These are phyloP conservation scores for Plasmodium reichenowi DNA, from an alignment of 169 alveolate genomes.

Conservation along the genomic window DNA sequence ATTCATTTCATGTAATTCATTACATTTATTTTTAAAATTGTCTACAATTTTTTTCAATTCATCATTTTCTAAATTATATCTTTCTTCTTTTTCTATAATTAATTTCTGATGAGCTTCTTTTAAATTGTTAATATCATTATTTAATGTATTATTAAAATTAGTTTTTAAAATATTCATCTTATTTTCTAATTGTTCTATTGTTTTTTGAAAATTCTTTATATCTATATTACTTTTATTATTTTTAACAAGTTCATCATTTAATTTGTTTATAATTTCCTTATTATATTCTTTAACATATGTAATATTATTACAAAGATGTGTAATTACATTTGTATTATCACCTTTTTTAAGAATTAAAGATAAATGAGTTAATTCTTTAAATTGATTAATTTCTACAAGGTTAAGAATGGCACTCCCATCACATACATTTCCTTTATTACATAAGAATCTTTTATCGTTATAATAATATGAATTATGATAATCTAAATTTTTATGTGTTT, in stretches of 20 bases:
- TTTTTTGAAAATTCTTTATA: slow-evolving; percentile 38
- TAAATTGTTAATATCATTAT: slow-evolving; percentile 39
- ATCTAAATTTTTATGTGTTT: neutral
- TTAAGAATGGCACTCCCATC: slow-evolving; percentile 30
- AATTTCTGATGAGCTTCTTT: slow-evolving; percentile 45
- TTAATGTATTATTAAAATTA: slow-evolving; percentile 36
- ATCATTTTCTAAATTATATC: slow-evolving; percentile 33
- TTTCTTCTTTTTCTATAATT: slow-evolving; percentile 32
- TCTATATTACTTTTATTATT: slow-evolving; percentile 40
- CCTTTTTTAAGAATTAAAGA: slow-evolving; percentile 48
- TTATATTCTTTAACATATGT: slow-evolving; percentile 54
- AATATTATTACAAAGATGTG: slow-evolving; percentile 32
- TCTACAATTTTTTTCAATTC: slow-evolving; percentile 48
- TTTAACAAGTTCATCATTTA: slow-evolving; percentile 63
- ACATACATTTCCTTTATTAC: neutral
- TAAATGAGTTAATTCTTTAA: slow-evolving; percentile 61
- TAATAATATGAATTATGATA: neutral
- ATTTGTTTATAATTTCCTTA: slow-evolving; percentile 27
- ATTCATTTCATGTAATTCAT: slow-evolving; percentile 23
- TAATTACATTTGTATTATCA: slow-evolving; percentile 36
- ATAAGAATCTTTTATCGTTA: neutral
- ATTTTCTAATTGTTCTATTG: slow-evolving; percentile 73
- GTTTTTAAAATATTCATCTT: slow-evolving; percentile 22
- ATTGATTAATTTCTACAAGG: slow-evolving; percentile 67
- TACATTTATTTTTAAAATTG: slow-evolving; percentile 50